Conservation (phyloP, 805 yeast species). For the Helenozyma rhizophorensis region DNA sequence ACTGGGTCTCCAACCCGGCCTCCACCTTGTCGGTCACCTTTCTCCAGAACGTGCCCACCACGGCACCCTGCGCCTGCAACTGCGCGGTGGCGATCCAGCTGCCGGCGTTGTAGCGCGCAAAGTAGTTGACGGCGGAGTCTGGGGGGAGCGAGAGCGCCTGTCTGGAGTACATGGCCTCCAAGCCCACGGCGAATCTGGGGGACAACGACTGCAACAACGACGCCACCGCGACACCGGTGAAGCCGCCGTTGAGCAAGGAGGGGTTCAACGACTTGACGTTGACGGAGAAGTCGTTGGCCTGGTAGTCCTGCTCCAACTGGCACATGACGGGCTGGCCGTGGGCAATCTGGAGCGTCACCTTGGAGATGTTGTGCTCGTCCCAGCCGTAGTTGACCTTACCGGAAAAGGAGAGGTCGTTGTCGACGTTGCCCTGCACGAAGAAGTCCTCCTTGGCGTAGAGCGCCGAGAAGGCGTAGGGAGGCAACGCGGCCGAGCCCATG, state of each 20-base stretch:
- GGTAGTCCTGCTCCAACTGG: conserved; percentile 94
- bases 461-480: conserved; percentile 88
- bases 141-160: conserved; percentile 67
- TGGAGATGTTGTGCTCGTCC: conserved; percentile 73
- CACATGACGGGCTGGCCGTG: conserved; percentile 88
- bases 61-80: conserved; percentile 87
- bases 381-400: conserved; percentile 92
- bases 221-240: conserved; percentile 90
- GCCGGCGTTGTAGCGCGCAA: conserved; percentile 83
- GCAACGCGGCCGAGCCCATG: conserved; percentile 78
- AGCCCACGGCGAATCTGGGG: conserved; percentile 78
- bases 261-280: conserved; percentile 93
- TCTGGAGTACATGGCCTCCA: conserved; percentile 86
- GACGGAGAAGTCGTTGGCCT: conserved; percentile 81
- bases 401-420: conserved; percentile 76
- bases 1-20: conserved; percentile 86
- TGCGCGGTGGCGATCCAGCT: conserved; percentile 94
- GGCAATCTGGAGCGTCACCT: conserved; percentile 84
- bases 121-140: conserved; percentile 85
- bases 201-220: conserved; percentile 88
- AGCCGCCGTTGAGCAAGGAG: conserved; percentile 63
- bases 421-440: conserved; percentile 88
- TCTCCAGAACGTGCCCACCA: conserved; percentile 90
- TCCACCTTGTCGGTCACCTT: conserved; percentile 89
- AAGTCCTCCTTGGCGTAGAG: conserved; percentile 81